phyloP scores from a whole-genome alignment of 2,329 filamentous ascomycete species.

The Pseudodiploospora longispora region DNA sequence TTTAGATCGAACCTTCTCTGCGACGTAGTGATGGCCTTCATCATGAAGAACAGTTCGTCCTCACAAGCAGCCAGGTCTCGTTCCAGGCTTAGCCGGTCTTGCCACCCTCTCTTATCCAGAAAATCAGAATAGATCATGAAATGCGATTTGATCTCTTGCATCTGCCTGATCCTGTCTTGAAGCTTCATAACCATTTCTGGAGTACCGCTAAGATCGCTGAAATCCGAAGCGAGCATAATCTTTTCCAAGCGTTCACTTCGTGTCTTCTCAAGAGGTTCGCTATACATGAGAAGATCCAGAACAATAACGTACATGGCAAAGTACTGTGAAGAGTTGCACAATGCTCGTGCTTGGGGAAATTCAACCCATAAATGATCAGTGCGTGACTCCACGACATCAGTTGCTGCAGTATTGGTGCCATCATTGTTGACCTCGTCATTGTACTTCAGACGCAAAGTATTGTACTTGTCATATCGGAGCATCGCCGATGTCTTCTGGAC shows the following conservation, averaged over 20 bases:
- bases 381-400: constrained; percentile 60
- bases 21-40: constrained; percentile 98
- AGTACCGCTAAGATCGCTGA: constrained; percentile 89
- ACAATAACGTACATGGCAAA: constrained; percentile 98
- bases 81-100: constrained; percentile 82
- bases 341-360: constrained; percentile 86
- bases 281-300: constrained; percentile 90
- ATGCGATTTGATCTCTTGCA: constrained; percentile 93
- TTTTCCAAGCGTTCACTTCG: constrained; percentile 90
- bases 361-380: constrained; percentile 97
- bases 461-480: constrained; percentile 96
- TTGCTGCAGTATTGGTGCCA: constrained; percentile 35
- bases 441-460: constrained; percentile 91
- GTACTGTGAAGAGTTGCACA: constrained; percentile 96
- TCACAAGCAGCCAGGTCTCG: constrained; percentile 83
- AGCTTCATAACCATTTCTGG: constrained; percentile 87
- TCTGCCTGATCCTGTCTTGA: constrained; percentile 84
- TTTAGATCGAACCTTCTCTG: constrained; percentile 73
- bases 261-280: constrained; percentile 94
- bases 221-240: constrained; percentile 98
- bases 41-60: constrained; percentile 98
- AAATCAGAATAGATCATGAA: constrained; percentile 89
- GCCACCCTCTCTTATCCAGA: constrained; percentile 83
- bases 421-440: constrained; percentile 81
- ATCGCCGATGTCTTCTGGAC: constrained; percentile 95